phyloP scores from a whole-genome alignment of 2,329 filamentous ascomycete genomes.

The Pyrenochaeta sp. region DNA sequence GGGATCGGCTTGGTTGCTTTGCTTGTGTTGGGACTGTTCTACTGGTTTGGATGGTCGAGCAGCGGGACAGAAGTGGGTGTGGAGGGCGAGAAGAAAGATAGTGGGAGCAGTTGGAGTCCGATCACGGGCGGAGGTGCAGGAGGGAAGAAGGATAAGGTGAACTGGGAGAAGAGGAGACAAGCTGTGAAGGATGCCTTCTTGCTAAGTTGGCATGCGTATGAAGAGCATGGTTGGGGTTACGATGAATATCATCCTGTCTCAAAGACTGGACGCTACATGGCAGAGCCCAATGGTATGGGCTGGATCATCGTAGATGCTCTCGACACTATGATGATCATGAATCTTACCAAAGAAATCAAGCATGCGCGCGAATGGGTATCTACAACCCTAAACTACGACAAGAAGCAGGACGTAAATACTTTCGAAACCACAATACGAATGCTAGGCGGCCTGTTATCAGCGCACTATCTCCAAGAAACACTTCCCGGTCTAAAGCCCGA shows the following conservation, averaged over 20 bases:
- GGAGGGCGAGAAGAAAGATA: slow-evolving; percentile 35
- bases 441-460: slow-evolving; percentile 90
- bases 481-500: slow-evolving; percentile 81
- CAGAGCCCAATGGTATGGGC: slow-evolving; percentile 79
- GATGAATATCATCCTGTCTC: slow-evolving; percentile 88
- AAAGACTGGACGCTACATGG: slow-evolving; percentile 84
- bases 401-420: slow-evolving; percentile 94
- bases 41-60: slow-evolving; percentile 69
- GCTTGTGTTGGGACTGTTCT: slow-evolving; percentile 67
- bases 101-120: slow-evolving; percentile 40
- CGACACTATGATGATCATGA: slow-evolving; percentile 98
- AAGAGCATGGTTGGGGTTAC: slow-evolving; percentile 90
- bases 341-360: slow-evolving; percentile 83
- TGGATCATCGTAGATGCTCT: slow-evolving; percentile 98
- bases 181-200: slow-evolving; percentile 89
- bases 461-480: slow-evolving; percentile 89
- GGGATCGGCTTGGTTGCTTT: slow-evolving; percentile 62
- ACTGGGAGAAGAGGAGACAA: slow-evolving; percentile 82
- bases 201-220: slow-evolving; percentile 92
- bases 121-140: slow-evolving; percentile 41
- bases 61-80: slow-evolving; percentile 43
- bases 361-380: slow-evolving; percentile 91
- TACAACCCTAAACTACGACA: slow-evolving; percentile 81
- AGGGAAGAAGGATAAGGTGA: slow-evolving; percentile 53
- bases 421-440: slow-evolving; percentile 99